Evolutionary conservation across 2,329 filamentous ascomycete species (phyloP).

Genomic region (Venturiaceae sp.): DNA sequence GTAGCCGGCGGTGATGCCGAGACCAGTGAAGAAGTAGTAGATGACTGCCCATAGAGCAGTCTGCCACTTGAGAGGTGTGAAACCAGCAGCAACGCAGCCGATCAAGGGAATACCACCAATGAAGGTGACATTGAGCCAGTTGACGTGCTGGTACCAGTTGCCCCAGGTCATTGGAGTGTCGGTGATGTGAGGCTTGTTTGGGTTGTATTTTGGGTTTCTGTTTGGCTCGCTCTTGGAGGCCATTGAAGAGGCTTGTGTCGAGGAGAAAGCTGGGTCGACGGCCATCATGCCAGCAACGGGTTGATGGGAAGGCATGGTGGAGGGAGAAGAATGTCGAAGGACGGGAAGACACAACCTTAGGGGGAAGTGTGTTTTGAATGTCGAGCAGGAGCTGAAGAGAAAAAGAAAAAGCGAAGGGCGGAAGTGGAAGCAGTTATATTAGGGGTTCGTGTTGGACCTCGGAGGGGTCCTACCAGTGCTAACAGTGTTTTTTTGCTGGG

Average conservation of each 20-base stretch:
- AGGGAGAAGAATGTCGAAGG: slow-evolving; percentile 14
- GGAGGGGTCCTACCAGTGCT: slow-evolving; percentile 21
- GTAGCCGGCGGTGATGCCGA: slow-evolving; percentile 41
- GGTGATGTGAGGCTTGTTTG: slow-evolving; percentile 72
- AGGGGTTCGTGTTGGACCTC: slow-evolving; percentile 20
- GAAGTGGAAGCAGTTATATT: slow-evolving; percentile 12
- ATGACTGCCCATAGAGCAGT: slow-evolving; percentile 64
- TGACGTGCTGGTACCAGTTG: slow-evolving; percentile 89
- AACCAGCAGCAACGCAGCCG: slow-evolving; percentile 68
- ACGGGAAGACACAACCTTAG: background rate
- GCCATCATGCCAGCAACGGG: slow-evolving; percentile 36
- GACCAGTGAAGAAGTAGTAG: slow-evolving; percentile 78
- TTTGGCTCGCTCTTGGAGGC: slow-evolving; percentile 43
- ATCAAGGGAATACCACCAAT: slow-evolving; percentile 69
- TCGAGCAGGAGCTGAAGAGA: background rate
- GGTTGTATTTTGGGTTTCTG: slow-evolving; percentile 42
- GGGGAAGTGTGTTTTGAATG: background rate
- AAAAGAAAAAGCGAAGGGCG: slow-evolving; percentile 5
- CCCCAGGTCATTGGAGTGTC: slow-evolving; percentile 68
- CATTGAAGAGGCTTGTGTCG: slow-evolving; percentile 32
- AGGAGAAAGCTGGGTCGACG: slow-evolving; percentile 38
- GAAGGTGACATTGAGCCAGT: slow-evolving; percentile 82
- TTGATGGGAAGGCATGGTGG: slow-evolving; percentile 42
- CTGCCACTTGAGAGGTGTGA: slow-evolving; percentile 64
- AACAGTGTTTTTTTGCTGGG: slow-evolving; percentile 14